Percentiles rank a stretch among this genome's conserved stretches.
Evolutionary conservation across 2,329 filamentous ascomycete species (phyloP).

Genomic region (Botrytis fabae): DNA sequence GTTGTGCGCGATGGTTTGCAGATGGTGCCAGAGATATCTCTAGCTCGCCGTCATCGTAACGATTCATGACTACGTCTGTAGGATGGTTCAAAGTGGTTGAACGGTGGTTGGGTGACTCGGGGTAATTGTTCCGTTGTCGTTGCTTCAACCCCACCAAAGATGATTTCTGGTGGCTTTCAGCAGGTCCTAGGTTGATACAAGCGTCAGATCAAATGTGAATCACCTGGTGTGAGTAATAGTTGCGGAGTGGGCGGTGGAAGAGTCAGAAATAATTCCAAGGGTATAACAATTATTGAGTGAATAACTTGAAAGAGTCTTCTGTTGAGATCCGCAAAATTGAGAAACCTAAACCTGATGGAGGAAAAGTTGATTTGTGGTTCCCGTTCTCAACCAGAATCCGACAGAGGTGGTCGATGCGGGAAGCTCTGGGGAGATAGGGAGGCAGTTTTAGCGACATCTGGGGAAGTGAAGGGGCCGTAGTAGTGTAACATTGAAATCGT

Average conservation of each 20-base stretch:
- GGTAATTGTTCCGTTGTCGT: constrained; percentile 14
- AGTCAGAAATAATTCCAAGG: neutral
- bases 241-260: neutral
- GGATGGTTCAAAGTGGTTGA: constrained; percentile 5
- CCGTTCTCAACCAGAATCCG: neutral
- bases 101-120: neutral
- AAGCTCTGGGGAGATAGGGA: neutral
- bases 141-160: constrained; percentile 20
- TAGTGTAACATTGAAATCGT: neutral
- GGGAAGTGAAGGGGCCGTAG: constrained; percentile 12
- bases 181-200: neutral
- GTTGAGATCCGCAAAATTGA: neutral
- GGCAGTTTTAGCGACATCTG: constrained; percentile 13
- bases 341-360: neutral
- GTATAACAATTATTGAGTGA: neutral
- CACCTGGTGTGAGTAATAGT: constrained; percentile 5
- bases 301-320: constrained; percentile 2
- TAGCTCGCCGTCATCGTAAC: constrained; percentile 78
- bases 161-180: constrained; percentile 15
- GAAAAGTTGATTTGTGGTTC: constrained; percentile 16
- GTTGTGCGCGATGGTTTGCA: constrained; percentile 56
- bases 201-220: constrained; percentile 5
- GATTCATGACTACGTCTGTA: constrained; percentile 13
- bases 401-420: constrained; percentile 15
- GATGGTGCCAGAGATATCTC: constrained; percentile 72